Conservation (phyloP, 495 filamentous ascomycete species). For the Talaromyces stipitatus region DNA sequence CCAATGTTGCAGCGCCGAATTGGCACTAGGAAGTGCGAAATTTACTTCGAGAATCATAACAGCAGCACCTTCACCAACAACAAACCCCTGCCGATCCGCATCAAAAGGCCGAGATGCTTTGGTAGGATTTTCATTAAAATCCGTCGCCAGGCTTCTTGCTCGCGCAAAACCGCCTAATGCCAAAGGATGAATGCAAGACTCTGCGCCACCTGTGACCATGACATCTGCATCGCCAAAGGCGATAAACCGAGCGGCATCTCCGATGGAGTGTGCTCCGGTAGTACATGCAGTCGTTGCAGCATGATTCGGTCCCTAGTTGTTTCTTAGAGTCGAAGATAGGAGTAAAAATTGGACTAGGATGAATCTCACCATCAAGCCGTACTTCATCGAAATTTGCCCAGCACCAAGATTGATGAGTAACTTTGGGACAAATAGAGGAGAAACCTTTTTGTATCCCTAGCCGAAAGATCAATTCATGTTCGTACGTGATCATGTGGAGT, state of each 20-base stretch:
- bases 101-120: slow-evolving; percentile 85
- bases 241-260: slow-evolving; percentile 87
- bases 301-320: slow-evolving; percentile 72
- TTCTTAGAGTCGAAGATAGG: neutral
- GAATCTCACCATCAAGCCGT: slow-evolving; percentile 61
- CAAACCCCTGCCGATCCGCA: slow-evolving; percentile 71
- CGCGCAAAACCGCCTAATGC: slow-evolving; percentile 87
- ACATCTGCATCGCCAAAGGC: slow-evolving; percentile 84
- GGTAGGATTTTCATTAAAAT: slow-evolving; percentile 66
- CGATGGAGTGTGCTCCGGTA: slow-evolving; percentile 88
- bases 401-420: slow-evolving; percentile 91
- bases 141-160: slow-evolving; percentile 74
- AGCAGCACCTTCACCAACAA: slow-evolving; percentile 87
- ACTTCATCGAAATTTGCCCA: slow-evolving; percentile 88
- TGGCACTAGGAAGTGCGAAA: too few relatives aligned
- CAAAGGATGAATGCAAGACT: slow-evolving; percentile 93
- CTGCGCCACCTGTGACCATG: slow-evolving; percentile 89
- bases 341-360: neutral
- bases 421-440: slow-evolving; percentile 84
- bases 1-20: neutral
- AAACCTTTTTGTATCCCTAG: slow-evolving; percentile 85
- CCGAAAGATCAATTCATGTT: neutral
- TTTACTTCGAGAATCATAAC: slow-evolving; percentile 75
- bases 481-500: neutral
- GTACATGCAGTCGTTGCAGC: slow-evolving; percentile 90